A percentile compares a stretch with the other conserved stretches of the same genome.
These are phyloP conservation scores for Russula sp. DNA, from an alignment of 768 basidiomycete genomes.

Conservation along the genomic window DNA sequence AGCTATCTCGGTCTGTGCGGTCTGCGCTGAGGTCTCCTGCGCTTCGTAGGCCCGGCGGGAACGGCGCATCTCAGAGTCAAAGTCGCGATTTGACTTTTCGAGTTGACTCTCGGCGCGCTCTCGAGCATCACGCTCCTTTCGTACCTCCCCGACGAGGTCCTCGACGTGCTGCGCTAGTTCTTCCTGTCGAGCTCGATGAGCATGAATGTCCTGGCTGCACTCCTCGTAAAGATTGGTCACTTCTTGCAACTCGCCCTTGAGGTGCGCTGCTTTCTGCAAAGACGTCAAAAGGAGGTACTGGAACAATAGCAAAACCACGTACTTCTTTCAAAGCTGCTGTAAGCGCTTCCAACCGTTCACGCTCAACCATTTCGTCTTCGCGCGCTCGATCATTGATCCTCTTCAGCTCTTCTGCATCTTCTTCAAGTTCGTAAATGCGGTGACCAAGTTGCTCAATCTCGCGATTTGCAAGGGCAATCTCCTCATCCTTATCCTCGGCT, in stretches of 20 bases:
- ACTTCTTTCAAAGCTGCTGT: conserved; percentile 80
- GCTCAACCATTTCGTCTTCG: conserved; percentile 72
- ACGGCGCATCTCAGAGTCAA: conserved; percentile 57
- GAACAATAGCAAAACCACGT: conserved; percentile 27
- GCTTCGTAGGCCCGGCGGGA: conserved; percentile 65
- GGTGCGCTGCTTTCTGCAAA: conserved; percentile 60
- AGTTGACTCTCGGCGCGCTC: conserved; percentile 55
- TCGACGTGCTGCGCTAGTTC: conserved; percentile 74
- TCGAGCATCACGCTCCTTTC: conserved; percentile 55
- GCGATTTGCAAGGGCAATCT: conserved; percentile 67
- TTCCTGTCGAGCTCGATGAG: conserved; percentile 69
- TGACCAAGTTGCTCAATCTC: conserved; percentile 81
- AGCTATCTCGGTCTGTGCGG: conserved; percentile 59
- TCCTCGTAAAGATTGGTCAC: conserved; percentile 63
- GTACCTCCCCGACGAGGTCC: conserved; percentile 61
- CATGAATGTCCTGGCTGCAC: conserved; percentile 58
- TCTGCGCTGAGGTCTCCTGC: conserved; percentile 66
- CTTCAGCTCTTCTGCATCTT: conserved; percentile 73
- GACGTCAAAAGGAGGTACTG: conserved; percentile 5
- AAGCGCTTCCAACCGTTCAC: conserved; percentile 64
- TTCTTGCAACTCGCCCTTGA: conserved; percentile 67
- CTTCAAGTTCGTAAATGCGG: conserved; percentile 77
- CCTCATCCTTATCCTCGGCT: conserved; percentile 73
- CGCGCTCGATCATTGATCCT: conserved; percentile 66
- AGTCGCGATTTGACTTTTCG: conserved; percentile 55